Evolutionary conservation across 1,139 yeast genomes (phyloP), one percentile per base, ranked within the genome.

Genomic region (Hyphopichia wangnamkhiaoensis): DNA sequence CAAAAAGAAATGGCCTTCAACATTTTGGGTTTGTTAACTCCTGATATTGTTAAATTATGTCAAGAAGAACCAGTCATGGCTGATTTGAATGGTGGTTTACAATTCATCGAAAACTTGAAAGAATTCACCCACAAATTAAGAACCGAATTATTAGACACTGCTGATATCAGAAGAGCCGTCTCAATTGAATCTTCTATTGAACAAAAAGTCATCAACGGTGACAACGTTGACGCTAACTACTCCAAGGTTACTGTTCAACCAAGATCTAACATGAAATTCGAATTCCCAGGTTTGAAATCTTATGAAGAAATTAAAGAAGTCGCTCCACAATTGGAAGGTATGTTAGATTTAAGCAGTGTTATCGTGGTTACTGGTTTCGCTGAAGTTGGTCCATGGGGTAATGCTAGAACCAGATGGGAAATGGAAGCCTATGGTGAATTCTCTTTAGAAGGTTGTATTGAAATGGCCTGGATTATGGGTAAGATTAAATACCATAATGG

Each of bases 391-490:
- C 98, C 98, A 61, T 94, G 97, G 96, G 98, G 98, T 80, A 90
- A 91, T 64, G 71, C 98, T 34, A 87, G 98, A 79, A 93, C 98
- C 46, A 84, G 98, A 77, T 93, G 98, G 98, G 98, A 93, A 70
- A 93, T 93, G 96, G 98, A 93, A 73, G 88, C 97, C 40, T 53
- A 68, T 45, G 98, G 98, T 57, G 90, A 87, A 60, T 93, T 93
- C 68, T 91, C 98, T n/a, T 74, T 93, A 57, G 98, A 93, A 71
- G 98, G 98, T 61, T 86, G 96, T 59, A 86, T 93, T 61, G 98
- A 93, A 74, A 91, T 93, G 96, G 98, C 98, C 38, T 93, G 98
- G 98, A 90, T 93, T 54, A 93, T 93, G 98, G 98, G 98, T 52
- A 79, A 86, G 63, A 90, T 93, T 71, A 88, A 87, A 68, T 93